A percentile compares a stretch with the other conserved stretches of the same genome.
These are phyloP conservation scores for Agaricales sp. DNA, from an alignment of 1,284 basidiomycete genomes.

Conservation along the genomic window DNA sequence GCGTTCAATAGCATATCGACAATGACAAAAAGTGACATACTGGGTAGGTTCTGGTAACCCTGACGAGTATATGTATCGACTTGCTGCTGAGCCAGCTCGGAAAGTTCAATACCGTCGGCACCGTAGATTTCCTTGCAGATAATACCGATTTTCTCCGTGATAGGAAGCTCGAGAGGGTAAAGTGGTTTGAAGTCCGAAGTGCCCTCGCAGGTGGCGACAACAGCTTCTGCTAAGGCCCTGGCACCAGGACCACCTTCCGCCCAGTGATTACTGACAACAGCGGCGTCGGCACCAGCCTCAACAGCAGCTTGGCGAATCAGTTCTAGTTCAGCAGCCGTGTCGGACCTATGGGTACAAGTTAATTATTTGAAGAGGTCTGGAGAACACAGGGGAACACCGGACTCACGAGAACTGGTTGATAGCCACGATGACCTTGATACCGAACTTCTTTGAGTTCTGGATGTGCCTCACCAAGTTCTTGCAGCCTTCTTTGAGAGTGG, in stretches of 20 bases:
- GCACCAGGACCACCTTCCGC: conserved; percentile 88
- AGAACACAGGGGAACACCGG: conserved; percentile 3
- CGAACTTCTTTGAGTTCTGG: conserved; percentile 91
- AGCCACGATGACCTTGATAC: conserved; percentile 93
- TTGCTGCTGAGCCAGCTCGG: conserved; percentile 77
- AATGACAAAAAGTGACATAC: conserved; percentile 32
- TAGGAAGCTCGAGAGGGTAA: conserved; percentile 77
- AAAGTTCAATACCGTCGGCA: conserved; percentile 81
- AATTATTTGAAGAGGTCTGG: conserved; percentile 9
- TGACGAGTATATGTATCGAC: conserved; percentile 89
- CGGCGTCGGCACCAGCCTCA: conserved; percentile 87
- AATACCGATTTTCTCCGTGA: conserved; percentile 81
- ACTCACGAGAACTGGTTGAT: conserved; percentile 92
- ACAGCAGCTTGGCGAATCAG: conserved; percentile 79
- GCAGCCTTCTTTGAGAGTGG: conserved; percentile 86
- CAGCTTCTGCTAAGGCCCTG: conserved; percentile 77
- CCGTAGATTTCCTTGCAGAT: conserved; percentile 89
- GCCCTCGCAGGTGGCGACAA: conserved; percentile 78
- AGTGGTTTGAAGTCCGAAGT: conserved; percentile 83
- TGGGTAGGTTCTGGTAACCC: conserved; percentile 73
- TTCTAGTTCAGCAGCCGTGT: conserved; percentile 85
- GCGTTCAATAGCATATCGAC: conserved; percentile 11
- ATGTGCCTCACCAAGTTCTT: conserved; percentile 93
- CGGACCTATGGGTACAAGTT: conserved; percentile 45
- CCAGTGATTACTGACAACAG: conserved; percentile 96